Conservation (phyloP, 306 rosid genomes). For the Fragaria iinumae region DNA sequence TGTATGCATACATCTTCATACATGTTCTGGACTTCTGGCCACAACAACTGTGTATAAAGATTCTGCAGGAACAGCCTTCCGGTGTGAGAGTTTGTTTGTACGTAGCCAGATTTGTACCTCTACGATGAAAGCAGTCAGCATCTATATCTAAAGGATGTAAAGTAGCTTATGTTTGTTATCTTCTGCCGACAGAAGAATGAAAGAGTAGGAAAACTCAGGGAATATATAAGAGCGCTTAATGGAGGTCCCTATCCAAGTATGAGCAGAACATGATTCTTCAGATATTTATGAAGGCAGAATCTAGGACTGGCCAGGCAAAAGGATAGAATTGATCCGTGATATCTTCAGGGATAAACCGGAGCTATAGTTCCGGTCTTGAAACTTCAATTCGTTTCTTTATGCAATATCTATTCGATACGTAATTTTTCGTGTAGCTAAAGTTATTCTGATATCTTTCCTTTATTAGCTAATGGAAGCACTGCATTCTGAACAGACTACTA, state of each 20-base stretch:
- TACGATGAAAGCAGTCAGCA: not conserved
- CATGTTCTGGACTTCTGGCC: not conserved
- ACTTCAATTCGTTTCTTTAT: not conserved
- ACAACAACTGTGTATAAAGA: not conserved
- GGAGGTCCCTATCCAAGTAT: slow-evolving; percentile 16
- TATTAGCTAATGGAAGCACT: not conserved
- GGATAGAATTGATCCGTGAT: slow-evolving; percentile 2
- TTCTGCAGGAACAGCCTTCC: not conserved
- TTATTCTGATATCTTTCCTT: not conserved
- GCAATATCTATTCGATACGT: not conserved
- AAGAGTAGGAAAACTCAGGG: not conserved
- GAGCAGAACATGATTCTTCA: slow-evolving; percentile 32
- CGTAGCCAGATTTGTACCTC: not conserved
- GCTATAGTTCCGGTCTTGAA: not conserved
- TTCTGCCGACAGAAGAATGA: not conserved
- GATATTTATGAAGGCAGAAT: slow-evolving; percentile 10
- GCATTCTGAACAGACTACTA: not conserved
- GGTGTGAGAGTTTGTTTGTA: not conserved
- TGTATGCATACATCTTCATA: not conserved
- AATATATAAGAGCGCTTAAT: not conserved
- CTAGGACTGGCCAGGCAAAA: not conserved
- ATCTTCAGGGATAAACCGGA: not conserved
- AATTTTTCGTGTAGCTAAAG: not conserved
- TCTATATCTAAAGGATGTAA: not conserved
- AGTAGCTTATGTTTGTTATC: not conserved